Percentiles rank a stretch among this genome's conserved stretches.
These are phyloP conservation scores for Dunaliella primolecta DNA, from an alignment of 139 green algal genomes.

Conservation along the genomic window DNA sequence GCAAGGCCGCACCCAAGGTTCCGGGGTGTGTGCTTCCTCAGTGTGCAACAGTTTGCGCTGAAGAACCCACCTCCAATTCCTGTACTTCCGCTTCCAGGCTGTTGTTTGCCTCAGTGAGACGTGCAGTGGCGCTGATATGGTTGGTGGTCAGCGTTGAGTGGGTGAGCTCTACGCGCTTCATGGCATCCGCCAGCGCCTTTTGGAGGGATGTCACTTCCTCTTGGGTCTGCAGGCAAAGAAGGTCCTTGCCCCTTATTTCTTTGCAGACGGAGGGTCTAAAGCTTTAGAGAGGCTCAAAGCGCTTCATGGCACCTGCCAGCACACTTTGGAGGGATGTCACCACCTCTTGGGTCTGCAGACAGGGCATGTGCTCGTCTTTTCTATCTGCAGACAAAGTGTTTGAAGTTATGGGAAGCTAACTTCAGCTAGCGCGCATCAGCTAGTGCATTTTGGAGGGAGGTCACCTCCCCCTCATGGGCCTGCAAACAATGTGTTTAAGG, in stretches of 20 bases:
- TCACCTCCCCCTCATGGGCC: conserved; percentile 42
- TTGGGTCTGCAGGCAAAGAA: conserved; percentile 22
- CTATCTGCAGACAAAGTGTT: too few relatives aligned
- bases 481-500: too few relatives aligned
- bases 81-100: conserved; percentile 29
- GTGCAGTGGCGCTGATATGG: conserved; percentile 17
- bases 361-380: too few relatives aligned
- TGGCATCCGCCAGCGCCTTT: conserved; percentile 14
- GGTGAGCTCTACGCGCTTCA: conserved; percentile 20
- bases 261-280: too few relatives aligned
- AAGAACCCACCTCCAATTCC: conserved; percentile 32
- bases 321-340: conserved; percentile 27
- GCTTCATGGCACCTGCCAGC: conserved; percentile 19
- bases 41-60: too few relatives aligned
- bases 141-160: conserved; percentile 24
- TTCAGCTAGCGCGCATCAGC: too few relatives aligned
- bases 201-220: conserved; percentile 40
- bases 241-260: too few relatives aligned
- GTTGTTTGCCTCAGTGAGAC: conserved; percentile 28
- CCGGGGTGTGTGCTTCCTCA: too few relatives aligned
- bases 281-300: too few relatives aligned
- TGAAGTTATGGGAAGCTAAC: too few relatives aligned
- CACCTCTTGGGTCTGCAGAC: conserved; percentile 37
- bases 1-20: too few relatives aligned
- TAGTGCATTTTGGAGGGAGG: conserved; percentile 26